Conservation (phyloP, 2,329 filamentous ascomycete species). For the Fusarium illudens region DNA sequence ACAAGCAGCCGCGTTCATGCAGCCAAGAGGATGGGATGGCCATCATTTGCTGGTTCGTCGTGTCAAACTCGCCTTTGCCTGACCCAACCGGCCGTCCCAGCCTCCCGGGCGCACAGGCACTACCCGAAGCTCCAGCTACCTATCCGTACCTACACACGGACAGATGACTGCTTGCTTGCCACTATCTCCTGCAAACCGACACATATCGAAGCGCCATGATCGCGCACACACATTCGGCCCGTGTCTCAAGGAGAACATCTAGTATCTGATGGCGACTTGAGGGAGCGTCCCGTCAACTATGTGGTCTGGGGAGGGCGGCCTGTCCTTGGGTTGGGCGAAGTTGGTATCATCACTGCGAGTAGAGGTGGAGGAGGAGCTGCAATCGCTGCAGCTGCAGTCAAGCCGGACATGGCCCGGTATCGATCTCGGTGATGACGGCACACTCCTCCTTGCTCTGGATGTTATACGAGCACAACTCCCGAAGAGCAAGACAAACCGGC, state of each 20-base stretch:
- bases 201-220: conserved; percentile 5
- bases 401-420: neutral
- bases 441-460: neutral
- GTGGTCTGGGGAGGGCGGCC: neutral
- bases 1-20: conserved; percentile 9
- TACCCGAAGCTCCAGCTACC: neutral
- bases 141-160: neutral
- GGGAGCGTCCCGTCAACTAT: neutral
- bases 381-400: neutral
- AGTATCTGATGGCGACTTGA: conserved; percentile 2
- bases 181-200: conserved; percentile 3
- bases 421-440: neutral
- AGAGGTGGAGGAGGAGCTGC: neutral
- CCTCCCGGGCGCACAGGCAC: conserved; percentile 22
- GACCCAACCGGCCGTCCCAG: neutral
- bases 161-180: conserved; percentile 1
- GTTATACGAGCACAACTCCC: conserved; percentile 9
- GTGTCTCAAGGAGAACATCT: conserved; percentile 12
- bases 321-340: neutral
- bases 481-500: neutral
- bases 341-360: neutral
- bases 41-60: neutral
- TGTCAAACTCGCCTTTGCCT: neutral
- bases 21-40: neutral
- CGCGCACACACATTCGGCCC: conserved; percentile 14